These are phyloP conservation scores for Malassezia sympodialis DNA, from an alignment of 1,284 basidiomycete genomes.

Conservation along the genomic window DNA sequence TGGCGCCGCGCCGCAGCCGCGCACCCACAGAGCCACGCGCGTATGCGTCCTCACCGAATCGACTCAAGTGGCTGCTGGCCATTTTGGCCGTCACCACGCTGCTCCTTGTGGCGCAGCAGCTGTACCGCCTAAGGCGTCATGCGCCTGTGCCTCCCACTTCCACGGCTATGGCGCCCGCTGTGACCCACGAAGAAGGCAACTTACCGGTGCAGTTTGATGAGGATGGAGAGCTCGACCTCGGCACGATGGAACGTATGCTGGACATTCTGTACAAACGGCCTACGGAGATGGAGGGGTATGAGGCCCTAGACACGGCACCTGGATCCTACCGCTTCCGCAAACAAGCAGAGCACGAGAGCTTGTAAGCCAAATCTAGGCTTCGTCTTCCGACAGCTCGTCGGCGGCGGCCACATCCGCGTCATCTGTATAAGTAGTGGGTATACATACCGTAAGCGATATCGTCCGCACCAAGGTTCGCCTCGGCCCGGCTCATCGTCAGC, in stretches of 20 bases:
- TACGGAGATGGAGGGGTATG: constrained; percentile 9
- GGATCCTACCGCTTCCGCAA: constrained; percentile 16
- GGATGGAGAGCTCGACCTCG: constrained; percentile 33
- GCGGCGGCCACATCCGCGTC: constrained; percentile 14
- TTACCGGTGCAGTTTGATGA: constrained; percentile 33
- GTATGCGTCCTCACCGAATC: background rate
- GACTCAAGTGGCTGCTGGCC: constrained; percentile 2
- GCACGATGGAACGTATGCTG: constrained; percentile 33
- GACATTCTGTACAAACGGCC: constrained; percentile 28
- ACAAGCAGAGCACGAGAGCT: background rate
- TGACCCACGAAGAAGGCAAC: background rate
- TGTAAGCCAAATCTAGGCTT: background rate
- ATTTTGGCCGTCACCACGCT: constrained; percentile 11
- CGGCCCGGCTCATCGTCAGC: constrained; percentile 26
- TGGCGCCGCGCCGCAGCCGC: constrained; percentile 1
- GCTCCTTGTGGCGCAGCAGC: constrained; percentile 4
- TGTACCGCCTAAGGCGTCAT: background rate
- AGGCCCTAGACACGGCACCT: constrained; percentile 1
- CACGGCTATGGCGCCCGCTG: background rate
- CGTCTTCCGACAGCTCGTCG: constrained; percentile 3
- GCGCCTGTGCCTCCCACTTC: background rate
- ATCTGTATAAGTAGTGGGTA: background rate
- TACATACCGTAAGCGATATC: constrained; percentile 27
- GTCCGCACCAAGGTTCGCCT: constrained; percentile 22
- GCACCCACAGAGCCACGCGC: background rate